Conservation (phyloP, 2,329 filamentous ascomycete genomes). For the Trichoderma koningiopsis region DNA sequence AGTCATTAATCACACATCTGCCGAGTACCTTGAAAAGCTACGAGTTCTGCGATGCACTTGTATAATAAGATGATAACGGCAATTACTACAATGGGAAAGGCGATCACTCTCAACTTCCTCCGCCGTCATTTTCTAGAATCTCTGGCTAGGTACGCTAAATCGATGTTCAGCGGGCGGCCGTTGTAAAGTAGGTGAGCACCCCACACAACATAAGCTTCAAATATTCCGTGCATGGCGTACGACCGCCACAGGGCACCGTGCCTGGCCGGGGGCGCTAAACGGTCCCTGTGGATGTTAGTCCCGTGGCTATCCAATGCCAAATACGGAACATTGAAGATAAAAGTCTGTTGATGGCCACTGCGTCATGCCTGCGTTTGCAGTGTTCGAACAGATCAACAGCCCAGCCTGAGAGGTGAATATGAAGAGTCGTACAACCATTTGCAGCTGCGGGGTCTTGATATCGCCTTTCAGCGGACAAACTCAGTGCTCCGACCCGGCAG, state of each 20-base stretch:
- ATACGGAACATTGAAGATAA: not conserved
- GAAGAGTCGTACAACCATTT: not conserved
- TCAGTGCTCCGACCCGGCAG: constrained; percentile 23
- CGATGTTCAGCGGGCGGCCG: not conserved
- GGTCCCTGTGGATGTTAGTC: not conserved
- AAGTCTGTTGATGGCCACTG: not conserved
- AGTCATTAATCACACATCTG: not conserved
- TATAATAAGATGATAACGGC: no score
- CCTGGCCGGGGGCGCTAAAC: not conserved
- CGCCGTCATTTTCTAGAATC: not conserved
- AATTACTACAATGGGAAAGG: not conserved
- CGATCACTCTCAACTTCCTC: no score
- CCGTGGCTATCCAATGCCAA: not conserved
- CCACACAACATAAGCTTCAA: not conserved
- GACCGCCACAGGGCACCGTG: not conserved
- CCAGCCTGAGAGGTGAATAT: no score
- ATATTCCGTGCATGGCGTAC: not conserved
- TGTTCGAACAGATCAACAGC: not conserved
- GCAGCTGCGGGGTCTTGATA: not conserved
- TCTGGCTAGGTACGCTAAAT: not conserved
- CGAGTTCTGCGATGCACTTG: not conserved
- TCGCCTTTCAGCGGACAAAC: constrained; percentile 14
- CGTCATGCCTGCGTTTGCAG: not conserved
- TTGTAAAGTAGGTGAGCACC: not conserved
- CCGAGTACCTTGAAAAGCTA: not conserved